These are phyloP conservation scores for Talaromyces ruber DNA, from an alignment of 495 filamentous ascomycete species.

Conservation along the genomic window DNA sequence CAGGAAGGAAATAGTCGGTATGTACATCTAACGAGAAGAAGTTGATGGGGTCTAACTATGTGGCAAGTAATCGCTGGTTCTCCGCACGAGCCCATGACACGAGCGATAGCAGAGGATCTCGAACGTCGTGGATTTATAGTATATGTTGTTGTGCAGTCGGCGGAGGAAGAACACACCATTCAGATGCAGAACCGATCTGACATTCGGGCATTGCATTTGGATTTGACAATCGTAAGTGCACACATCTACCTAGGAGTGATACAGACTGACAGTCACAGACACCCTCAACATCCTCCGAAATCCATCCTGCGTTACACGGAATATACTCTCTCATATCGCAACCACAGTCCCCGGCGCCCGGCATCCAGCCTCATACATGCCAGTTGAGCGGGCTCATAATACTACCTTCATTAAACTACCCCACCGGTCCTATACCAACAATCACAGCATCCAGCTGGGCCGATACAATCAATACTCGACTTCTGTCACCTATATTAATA, in stretches of 20 bases:
- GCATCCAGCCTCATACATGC: conserved; percentile 64
- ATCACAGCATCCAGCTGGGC: conserved; percentile 75
- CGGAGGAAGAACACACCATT: conserved; percentile 75
- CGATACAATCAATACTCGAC: conserved; percentile 80
- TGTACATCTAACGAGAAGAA: conserved; percentile 9
- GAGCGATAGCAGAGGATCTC: conserved; percentile 72
- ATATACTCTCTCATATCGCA: conserved; percentile 52
- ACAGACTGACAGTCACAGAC: conserved; percentile 29
- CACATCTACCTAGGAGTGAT: background rate
- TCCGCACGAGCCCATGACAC: conserved; percentile 68
- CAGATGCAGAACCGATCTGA: conserved; percentile 67
- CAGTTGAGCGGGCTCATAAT: conserved; percentile 70
- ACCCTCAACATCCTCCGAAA: conserved; percentile 47
- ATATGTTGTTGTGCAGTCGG: conserved; percentile 70
- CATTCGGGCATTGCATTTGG: conserved; percentile 72
- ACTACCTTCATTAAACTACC: conserved; percentile 51
- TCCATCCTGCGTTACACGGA: conserved; percentile 43
- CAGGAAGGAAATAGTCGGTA: conserved; percentile 74
- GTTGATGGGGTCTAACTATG: conserved; percentile 2
- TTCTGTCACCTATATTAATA: conserved; percentile 85
- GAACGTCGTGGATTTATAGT: conserved; percentile 92
- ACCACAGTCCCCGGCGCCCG: conserved; percentile 61
- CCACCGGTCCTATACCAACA: conserved; percentile 69
- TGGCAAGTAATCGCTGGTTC: conserved; percentile 69
- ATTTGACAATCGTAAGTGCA: conserved; percentile 49